Base-by-base conservation (phyloP, 495 filamentous ascomycete genomes). In the Podospora appendiculata region DNA sequence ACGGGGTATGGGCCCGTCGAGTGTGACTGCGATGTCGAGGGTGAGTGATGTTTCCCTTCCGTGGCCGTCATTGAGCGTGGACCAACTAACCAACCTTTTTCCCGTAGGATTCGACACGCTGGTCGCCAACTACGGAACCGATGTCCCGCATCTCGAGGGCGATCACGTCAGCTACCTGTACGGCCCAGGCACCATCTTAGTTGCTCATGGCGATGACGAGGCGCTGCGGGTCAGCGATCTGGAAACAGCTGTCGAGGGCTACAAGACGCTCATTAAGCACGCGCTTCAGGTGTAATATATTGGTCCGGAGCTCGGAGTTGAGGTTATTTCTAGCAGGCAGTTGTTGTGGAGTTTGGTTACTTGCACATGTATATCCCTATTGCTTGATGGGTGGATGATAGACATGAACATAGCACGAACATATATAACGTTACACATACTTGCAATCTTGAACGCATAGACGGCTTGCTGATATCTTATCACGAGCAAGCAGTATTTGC, bases 61-160 rank as follows among this genome's bases (percentile, higher is more conserved):
- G 25, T 25, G 25, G 25, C 2, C 25, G 25, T 25, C 25, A 25
- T 25, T 7, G 16, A 14, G 42, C 1, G 11, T 33, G 10, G 48
- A 9, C 13, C 11, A 39, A 43, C 8, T 8, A n/a, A n/a, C n/a
- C n/a, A n/a, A n/a, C n/a, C n/a, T n/a, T n/a, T 11, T 17, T 16
- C 33, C 47, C 45, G 19, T 17, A 79, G 79, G 89, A 0, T 96
- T 96, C 53, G 79, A 90, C 33, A 82, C 81, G 0, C 82, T 82
- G 10, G 81, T 86, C 1, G 88, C 89, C 3, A 95, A 94, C 54
- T 97, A 96, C 62, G 92, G 92, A 4, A 97, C 92, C 9, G 92
- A 97, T 68, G 83, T 96, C 34, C 87, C 88, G 1, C 83, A 89
- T 52, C 62, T 97, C 41, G 56, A 81, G 16, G 80, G 83, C 7